These are phyloP conservation scores for Pseudogymnoascus sp. DNA, from an alignment of 2,329 filamentous ascomycete genomes.

Conservation along the genomic window DNA sequence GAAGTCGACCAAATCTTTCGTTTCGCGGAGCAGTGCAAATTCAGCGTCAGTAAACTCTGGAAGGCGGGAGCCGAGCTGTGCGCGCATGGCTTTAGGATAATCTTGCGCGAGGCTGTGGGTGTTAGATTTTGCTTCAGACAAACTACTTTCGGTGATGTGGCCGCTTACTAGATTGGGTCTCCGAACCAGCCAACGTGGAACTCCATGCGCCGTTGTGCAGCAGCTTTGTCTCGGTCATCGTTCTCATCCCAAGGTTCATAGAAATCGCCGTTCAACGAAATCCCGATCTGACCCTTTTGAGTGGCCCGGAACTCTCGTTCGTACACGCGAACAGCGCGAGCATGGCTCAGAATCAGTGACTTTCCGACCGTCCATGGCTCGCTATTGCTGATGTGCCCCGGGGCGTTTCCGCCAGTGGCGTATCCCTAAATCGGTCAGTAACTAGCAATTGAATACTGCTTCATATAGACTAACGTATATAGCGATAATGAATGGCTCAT, in stretches of 20 bases:
- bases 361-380: constrained; percentile 25
- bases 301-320: constrained; percentile 17
- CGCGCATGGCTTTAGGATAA: constrained; percentile 19
- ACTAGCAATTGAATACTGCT: neutral
- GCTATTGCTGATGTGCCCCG: constrained; percentile 20
- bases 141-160: neutral
- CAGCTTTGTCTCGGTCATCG: constrained; percentile 18
- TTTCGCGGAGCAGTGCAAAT: constrained; percentile 17
- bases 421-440: constrained; percentile 13
- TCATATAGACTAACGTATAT: constrained; percentile 21
- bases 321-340: constrained; percentile 19
- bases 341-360: constrained; percentile 23
- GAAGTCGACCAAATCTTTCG: constrained; percentile 19
- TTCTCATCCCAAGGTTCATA: constrained; percentile 22
- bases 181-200: constrained; percentile 26
- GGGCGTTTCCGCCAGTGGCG: constrained; percentile 22
- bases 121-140: neutral
- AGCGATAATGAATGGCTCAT: constrained; percentile 30
- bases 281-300: constrained; percentile 19
- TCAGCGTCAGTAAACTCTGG: constrained; percentile 19
- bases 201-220: constrained; percentile 22
- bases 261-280: constrained; percentile 22
- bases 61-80: constrained; percentile 19
- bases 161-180: constrained; percentile 26
- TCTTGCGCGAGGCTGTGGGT: constrained; percentile 17